Evolutionary conservation across 116 monocot genomes (phyloP).

Genomic region (Phalaenopsis hybrid): DNA sequence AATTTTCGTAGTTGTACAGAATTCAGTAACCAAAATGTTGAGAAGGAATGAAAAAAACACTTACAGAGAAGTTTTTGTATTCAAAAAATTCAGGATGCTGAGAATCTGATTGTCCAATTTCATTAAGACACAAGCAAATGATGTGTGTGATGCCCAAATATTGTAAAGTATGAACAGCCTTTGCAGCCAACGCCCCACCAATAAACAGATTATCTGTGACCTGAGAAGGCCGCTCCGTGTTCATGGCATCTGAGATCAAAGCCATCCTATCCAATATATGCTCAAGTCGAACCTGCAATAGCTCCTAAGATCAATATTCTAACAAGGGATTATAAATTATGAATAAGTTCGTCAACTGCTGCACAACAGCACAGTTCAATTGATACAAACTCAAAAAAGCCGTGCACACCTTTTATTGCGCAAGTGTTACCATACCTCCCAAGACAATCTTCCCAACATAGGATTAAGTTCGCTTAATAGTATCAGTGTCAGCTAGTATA

Average conservation of each 20-base stretch:
- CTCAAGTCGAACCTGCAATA: constrained; percentile 74
- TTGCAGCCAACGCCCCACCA: constrained; percentile 88
- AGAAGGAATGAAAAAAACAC: constrained; percentile 6
- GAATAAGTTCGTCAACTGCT: not conserved
- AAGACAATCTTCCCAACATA: not conserved
- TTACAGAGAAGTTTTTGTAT: constrained; percentile 26
- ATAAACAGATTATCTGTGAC: constrained; percentile 68
- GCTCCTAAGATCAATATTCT: not conserved
- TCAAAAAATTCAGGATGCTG: constrained; percentile 55
- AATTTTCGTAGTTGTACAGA: no score
- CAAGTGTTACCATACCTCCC: not conserved
- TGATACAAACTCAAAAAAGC: not conserved
- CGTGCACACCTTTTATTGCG: not conserved
- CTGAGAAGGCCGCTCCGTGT: constrained; percentile 73
- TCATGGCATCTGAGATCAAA: constrained; percentile 81
- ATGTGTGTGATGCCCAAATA: constrained; percentile 86
- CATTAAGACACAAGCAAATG: constrained; percentile 84
- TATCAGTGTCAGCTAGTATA: not conserved
- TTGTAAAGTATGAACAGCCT: constrained; percentile 71
- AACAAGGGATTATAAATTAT: not conserved
- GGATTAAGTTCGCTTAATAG: not conserved
- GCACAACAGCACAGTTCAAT: not conserved
- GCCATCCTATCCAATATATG: constrained; percentile 91
- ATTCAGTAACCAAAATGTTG: not conserved
- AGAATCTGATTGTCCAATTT: constrained; percentile 92